phyloP scores from a whole-genome alignment of 169 alveolate species.

The Perkinsus marinus region DNA sequence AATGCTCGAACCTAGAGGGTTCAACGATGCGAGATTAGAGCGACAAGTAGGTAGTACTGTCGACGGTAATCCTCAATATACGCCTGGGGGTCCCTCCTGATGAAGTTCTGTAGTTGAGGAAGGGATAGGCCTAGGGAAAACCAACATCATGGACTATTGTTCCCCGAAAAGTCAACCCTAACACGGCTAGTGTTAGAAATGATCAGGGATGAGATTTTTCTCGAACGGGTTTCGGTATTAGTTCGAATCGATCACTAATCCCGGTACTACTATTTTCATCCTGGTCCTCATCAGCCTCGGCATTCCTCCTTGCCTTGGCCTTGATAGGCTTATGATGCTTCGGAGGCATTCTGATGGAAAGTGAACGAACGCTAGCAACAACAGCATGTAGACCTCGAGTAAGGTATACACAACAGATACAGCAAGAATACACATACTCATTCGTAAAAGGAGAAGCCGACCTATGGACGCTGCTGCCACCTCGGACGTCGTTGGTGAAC shows the following conservation, averaged over 20 bases:
- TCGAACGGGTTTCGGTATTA: background rate
- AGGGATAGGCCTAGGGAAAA: background rate
- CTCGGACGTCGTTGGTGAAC: too few relatives aligned
- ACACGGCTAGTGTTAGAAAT: too few relatives aligned
- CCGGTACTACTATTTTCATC: background rate
- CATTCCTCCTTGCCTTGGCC: background rate
- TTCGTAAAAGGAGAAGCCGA: too few relatives aligned
- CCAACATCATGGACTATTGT: background rate
- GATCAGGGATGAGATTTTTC: too few relatives aligned
- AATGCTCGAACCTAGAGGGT: background rate
- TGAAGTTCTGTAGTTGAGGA: background rate
- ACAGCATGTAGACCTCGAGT: too few relatives aligned
- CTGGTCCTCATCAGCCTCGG: background rate
- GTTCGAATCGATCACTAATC: background rate
- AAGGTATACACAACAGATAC: too few relatives aligned
- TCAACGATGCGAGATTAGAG: background rate
- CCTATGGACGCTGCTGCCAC: too few relatives aligned
- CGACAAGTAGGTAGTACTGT: background rate
- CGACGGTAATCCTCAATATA: background rate
- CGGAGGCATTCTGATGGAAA: background rate
- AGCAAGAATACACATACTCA: too few relatives aligned
- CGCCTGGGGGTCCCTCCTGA: constrained; percentile 2
- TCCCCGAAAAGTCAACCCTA: too few relatives aligned
- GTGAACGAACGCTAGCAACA: background rate
- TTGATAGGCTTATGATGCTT: background rate